Evolutionary conservation across 2,329 filamentous ascomycete species (phyloP).

Genomic region (Botrytis aclada): DNA sequence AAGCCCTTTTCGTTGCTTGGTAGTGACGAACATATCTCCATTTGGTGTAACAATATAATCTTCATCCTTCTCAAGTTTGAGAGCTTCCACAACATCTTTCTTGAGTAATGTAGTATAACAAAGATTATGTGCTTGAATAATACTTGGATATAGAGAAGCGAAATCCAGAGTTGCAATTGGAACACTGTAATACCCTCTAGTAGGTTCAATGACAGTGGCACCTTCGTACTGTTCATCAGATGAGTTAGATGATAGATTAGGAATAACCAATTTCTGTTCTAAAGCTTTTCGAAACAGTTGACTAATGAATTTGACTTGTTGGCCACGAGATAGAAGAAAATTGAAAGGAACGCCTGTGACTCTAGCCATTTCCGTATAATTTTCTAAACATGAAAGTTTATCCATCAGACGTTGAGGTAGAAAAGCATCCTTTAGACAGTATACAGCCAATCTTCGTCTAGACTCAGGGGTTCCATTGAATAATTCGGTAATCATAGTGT

Average conservation of each 20-base stretch:
- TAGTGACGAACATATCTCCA: conserved; percentile 86
- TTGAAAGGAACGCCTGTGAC: conserved; percentile 99
- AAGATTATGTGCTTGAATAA: conserved; percentile 97
- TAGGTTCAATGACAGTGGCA: conserved; percentile 95
- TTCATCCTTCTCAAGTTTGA: conserved; percentile 77
- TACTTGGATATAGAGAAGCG: conserved; percentile 95
- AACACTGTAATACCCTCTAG: conserved; percentile 88
- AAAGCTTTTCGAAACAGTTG: conserved; percentile 93
- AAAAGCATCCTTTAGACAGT: conserved; percentile 97
- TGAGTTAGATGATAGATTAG: conserved; percentile 70
- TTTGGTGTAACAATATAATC: conserved; percentile 97
- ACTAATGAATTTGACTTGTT: conserved; percentile 97
- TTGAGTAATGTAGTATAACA: conserved; percentile 94
- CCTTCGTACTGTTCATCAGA: conserved; percentile 92
- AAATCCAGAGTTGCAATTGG: conserved; percentile 98
- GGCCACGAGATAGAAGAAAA: conserved; percentile 83
- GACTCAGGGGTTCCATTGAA: conserved; percentile 97
- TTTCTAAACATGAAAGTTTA: conserved; percentile 96
- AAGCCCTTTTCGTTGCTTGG: conserved; percentile 85
- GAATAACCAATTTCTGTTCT: conserved; percentile 91
- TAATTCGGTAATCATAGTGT: conserved; percentile 98
- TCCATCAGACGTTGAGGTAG: conserved; percentile 92
- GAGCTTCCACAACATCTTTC: conserved; percentile 71
- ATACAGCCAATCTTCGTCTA: conserved; percentile 82
- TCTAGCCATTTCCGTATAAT: conserved; percentile 99